Base-by-base conservation (phyloP, 2,329 filamentous ascomycete species). In the Tolypocladium cylindrosporum region DNA sequence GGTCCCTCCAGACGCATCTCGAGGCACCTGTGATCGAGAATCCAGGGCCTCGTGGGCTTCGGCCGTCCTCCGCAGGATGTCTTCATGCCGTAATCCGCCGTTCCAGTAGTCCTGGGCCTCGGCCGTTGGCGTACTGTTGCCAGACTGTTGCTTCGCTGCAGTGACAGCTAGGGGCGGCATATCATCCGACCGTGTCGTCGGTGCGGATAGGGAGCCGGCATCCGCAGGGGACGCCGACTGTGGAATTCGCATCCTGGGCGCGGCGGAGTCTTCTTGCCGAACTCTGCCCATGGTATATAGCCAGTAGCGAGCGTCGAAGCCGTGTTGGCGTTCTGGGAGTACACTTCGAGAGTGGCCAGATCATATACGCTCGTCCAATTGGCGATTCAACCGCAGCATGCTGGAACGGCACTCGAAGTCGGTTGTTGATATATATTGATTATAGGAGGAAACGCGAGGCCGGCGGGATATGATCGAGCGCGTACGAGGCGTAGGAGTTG, bases 61-160 rank as follows among this genome's bases (percentile, higher is more conserved):
- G 24, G 43, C 24, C 34, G 13, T 41, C 21, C 52, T 43, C 2
- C 60, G 57, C n/a, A 60, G 55, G 10, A 57, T 37, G 27, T 62
- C 55, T 11, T 27, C 19, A 48, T 66, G 62, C 21, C 55, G 54
- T 6, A 55, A 24, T 14, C 62, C 62, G 11, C 51, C 58, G 52
- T 66, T 65, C 64, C 62, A 62, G 42, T 61, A 61, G 40, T 64
- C 61, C 10, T 21, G 56, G 13, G 58, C 55, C 39, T 59, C 58
- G n/a, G 19, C 42, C 9, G 36, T 45, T 1, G 55, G 42, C 13
- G 45, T 40, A 24, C 8, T n/a, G 24, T 55, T 57, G 53, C 27
- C 51, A n/a, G 45, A 9, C 27, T 50, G 36, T 27, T 55, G 54
- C 19, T 57, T 43, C 9, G 54, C 50, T 4, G 58, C 51, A 51